These are phyloP conservation scores for Scheffersomyces quercinus DNA, from an alignment of 1,139 yeast genomes.

Conservation along the genomic window DNA sequence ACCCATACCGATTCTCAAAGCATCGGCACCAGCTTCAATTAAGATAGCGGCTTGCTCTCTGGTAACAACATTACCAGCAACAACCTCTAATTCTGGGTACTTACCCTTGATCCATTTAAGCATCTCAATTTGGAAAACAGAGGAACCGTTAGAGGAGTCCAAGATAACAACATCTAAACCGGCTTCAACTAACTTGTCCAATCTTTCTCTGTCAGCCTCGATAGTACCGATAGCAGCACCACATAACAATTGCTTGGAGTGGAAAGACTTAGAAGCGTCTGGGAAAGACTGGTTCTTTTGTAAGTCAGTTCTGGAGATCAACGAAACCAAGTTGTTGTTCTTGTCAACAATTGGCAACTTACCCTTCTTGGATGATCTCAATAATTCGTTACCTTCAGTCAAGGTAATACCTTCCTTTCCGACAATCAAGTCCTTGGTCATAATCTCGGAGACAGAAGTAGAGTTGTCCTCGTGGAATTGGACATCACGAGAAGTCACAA, in stretches of 20 bases:
- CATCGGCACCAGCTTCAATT: slow-evolving; percentile 97
- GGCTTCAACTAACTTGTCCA: slow-evolving; percentile 82
- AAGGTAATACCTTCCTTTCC: slow-evolving; percentile 81
- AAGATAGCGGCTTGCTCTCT: slow-evolving; percentile 98
- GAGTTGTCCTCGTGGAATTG: slow-evolving; percentile 84
- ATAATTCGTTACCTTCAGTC: slow-evolving; percentile 83
- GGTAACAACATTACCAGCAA: slow-evolving; percentile 98
- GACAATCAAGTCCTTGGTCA: slow-evolving; percentile 88
- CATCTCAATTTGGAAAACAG: slow-evolving; percentile 91
- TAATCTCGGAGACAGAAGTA: slow-evolving; percentile 68
- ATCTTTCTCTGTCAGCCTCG: slow-evolving; percentile 83
- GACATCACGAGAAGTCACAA: slow-evolving; percentile 94
- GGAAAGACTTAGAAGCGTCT: slow-evolving; percentile 87
- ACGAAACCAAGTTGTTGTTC: slow-evolving; percentile 74
- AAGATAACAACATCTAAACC: slow-evolving; percentile 95
- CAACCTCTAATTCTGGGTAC: slow-evolving; percentile 78
- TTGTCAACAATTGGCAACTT: slow-evolving; percentile 90
- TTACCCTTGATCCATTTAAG: slow-evolving; percentile 84
- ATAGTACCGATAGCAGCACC: slow-evolving; percentile 99
- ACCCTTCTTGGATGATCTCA: slow-evolving; percentile 94
- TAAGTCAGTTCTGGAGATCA: slow-evolving; percentile 93
- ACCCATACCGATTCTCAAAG: slow-evolving; percentile 99
- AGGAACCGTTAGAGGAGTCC: slow-evolving; percentile 98
- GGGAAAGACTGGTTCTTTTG: slow-evolving; percentile 95
- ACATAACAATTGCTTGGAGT: slow-evolving; percentile 93